A percentile compares a stretch with the other conserved stretches of the same genome.
phyloP scores from a whole-genome alignment of 768 basidiomycete genomes.

The Strobilomyces confusus region DNA sequence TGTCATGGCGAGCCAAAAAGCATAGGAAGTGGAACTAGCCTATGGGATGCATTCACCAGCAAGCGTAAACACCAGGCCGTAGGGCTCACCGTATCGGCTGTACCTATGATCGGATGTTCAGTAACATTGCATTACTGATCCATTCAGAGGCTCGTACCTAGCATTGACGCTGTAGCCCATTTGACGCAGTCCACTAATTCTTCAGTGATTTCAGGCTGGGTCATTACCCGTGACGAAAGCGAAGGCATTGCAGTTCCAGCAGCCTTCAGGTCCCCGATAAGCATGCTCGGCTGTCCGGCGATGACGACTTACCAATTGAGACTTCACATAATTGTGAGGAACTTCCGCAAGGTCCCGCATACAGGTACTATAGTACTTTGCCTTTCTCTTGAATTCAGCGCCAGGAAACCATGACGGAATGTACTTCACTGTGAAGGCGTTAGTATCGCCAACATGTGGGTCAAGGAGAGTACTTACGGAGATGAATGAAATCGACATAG shows the following conservation, averaged over 20 bases:
- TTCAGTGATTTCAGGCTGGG: conserved; percentile 1
- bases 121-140: background rate
- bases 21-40: conserved; percentile 14
- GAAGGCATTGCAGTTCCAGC: conserved; percentile 17
- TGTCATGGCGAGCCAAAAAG: conserved; percentile 27
- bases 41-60: background rate
- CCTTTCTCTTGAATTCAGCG: conserved; percentile 15
- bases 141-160: conserved; percentile 4
- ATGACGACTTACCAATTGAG: conserved; percentile 14
- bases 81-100: conserved; percentile 23
- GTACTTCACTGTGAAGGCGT: conserved; percentile 20
- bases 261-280: conserved; percentile 3
- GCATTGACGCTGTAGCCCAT: conserved; percentile 13
- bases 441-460: background rate
- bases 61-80: background rate
- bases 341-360: conserved; percentile 4
- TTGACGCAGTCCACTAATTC: conserved; percentile 18
- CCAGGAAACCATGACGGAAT: conserved; percentile 23
- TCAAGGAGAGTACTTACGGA: conserved; percentile 4
- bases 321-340: conserved; percentile 12
- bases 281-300: background rate
- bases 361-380: conserved; percentile 7
- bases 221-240: conserved; percentile 11
- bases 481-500: conserved; percentile 19
- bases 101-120: conserved; percentile 15